Evolutionary conservation across 2,329 filamentous ascomycete genomes (phyloP).

Genomic region (Xylariaceae sp.): DNA sequence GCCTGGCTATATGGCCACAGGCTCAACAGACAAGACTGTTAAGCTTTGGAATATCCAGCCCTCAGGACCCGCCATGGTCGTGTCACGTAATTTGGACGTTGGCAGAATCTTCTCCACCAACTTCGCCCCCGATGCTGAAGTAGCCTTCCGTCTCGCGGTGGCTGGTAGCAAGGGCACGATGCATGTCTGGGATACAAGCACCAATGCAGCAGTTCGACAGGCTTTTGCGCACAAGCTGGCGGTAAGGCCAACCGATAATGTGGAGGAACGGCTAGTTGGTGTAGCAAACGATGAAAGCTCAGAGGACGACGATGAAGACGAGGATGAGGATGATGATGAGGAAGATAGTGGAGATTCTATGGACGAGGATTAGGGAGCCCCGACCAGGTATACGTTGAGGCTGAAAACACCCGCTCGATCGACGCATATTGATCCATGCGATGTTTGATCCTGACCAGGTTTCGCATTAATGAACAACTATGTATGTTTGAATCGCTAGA

Average conservation of each 20-base stretch:
- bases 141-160: constrained; percentile 90
- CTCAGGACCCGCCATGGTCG: constrained; percentile 85
- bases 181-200: constrained; percentile 96
- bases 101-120: constrained; percentile 91
- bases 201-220: constrained; percentile 84
- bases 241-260: constrained; percentile 61
- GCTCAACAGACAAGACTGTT: constrained; percentile 91
- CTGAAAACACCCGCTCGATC: constrained; percentile 25
- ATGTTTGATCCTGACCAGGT: constrained; percentile 12
- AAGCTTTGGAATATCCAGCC: constrained; percentile 94
- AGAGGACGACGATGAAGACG: constrained; percentile 54
- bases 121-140: constrained; percentile 89
- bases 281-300: constrained; percentile 69
- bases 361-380: constrained; percentile 58
- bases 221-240: constrained; percentile 79
- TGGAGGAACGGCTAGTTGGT: constrained; percentile 79
- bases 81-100: constrained; percentile 88
- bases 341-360: constrained; percentile 57
- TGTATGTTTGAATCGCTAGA: neutral
- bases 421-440: constrained; percentile 27
- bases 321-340: constrained; percentile 38
- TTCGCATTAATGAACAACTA: constrained; percentile 8
- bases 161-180: constrained; percentile 93
- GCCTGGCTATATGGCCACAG: constrained; percentile 91
- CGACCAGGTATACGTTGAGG: constrained; percentile 13